Base-by-base conservation (phyloP, 495 filamentous ascomycete genomes). In the Trypethelium eluteriae region DNA sequence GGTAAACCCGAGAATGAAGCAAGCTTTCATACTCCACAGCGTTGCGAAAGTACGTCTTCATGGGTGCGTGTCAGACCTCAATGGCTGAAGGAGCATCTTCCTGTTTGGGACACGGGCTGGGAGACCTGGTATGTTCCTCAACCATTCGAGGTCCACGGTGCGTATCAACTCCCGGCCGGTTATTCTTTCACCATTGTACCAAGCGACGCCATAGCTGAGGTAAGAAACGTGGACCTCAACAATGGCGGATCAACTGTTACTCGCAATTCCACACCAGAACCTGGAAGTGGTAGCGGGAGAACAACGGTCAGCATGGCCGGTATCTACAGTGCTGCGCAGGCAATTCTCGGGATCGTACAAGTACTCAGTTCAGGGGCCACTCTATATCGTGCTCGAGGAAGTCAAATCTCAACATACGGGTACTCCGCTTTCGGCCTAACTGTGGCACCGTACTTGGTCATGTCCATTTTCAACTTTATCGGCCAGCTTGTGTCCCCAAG, bases 401-500 rank as follows among this genome's bases (percentile, higher is more conserved):
- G 74, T 44, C 79, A 81, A 61, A 68, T 82, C 18, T n/a, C 71
- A 1, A 66, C 35, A 14, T 81, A 74, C 56, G 81, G 81, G 34
- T 81, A 79, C 65, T 76, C 76, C 1, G 77, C 80, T 3, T 83
- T 78, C 61, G 73, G 74, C 5, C 67, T 82, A 3, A 81, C 81
- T 1, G 76, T 81, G 0, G 56, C 75, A 2, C 81, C 85, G 0
- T 90, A 89, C 74, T 84, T 87, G 47, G 75, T 89, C 47, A 82
- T 90, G 65, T 89, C 87, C 4, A 84, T 89, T 66, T 79, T 85
- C 36, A 90, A 90, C 74, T 81, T 82, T 9, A 81, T 80, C n/a
- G 79, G 75, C 4, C 74, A 73, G 39, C 62, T 79, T 25, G 59
- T 75, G 32, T 74, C 71, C 34, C 73, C 77, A 1, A 71, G 76